phyloP scores from a whole-genome alignment of 2,329 filamentous ascomycete genomes.

The Aspergillus bombycis region DNA sequence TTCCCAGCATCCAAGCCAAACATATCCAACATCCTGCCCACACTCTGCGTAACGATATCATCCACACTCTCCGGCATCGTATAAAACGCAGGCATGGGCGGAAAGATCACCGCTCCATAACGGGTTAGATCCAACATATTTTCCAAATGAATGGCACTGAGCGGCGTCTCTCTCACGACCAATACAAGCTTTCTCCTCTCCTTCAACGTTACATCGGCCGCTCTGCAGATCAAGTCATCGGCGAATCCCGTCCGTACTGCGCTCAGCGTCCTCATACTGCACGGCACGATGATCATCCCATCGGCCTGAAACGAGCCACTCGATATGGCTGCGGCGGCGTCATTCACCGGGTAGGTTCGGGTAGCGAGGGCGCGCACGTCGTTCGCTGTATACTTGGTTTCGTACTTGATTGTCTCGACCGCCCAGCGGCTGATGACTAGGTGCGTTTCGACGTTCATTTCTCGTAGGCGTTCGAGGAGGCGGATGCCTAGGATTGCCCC shows the following conservation, averaged over 20 bases:
- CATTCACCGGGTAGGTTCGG: constrained; percentile 38
- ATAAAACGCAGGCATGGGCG: constrained; percentile 48
- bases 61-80: constrained; percentile 43
- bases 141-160: constrained; percentile 23
- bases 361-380: constrained; percentile 40
- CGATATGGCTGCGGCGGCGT: constrained; percentile 46
- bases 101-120: constrained; percentile 43
- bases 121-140: constrained; percentile 45
- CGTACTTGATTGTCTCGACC: constrained; percentile 46
- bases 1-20: constrained; percentile 42
- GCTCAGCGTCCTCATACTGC: constrained; percentile 50
- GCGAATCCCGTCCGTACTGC: constrained; percentile 41
- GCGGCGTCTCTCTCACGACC: constrained; percentile 44
- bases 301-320: constrained; percentile 44
- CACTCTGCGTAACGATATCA: constrained; percentile 36
- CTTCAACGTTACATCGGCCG: constrained; percentile 49
- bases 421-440: constrained; percentile 52
- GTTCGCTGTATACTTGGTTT: constrained; percentile 37
- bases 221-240: constrained; percentile 46
- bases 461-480: constrained; percentile 29
- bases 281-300: constrained; percentile 50
- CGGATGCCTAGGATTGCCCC: constrained; percentile 45
- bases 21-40: constrained; percentile 48
- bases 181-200: constrained; percentile 42
- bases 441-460: constrained; percentile 48